A percentile compares a stretch with the other conserved stretches of the same genome.
phyloP scores from a whole-genome alignment of 805 yeast genomes.

The Ogataea henricii region DNA sequence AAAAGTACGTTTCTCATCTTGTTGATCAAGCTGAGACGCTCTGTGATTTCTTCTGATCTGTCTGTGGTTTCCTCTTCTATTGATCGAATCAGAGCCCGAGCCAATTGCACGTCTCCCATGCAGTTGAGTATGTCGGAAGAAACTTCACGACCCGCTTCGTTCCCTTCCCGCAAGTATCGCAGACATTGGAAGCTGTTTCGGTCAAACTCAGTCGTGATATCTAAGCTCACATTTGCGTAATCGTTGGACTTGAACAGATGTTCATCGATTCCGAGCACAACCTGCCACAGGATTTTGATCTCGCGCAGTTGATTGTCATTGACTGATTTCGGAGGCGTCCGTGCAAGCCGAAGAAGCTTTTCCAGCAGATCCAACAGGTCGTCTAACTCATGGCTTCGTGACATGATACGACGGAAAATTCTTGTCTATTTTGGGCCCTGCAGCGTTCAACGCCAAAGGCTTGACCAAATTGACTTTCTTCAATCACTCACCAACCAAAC shows the following conservation, averaged over 20 bases:
- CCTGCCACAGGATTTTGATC: constrained; percentile 27
- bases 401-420: not conserved
- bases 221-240: constrained; percentile 21
- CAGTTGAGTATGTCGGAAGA: constrained; percentile 9
- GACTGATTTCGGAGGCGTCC: constrained; percentile 7
- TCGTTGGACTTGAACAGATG: constrained; percentile 17
- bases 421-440: not conserved
- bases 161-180: constrained; percentile 5
- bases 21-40: constrained; percentile 23
- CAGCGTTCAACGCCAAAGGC: not conserved
- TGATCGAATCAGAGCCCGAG: constrained; percentile 15
- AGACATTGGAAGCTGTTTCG: constrained; percentile 19
- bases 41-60: constrained; percentile 19
- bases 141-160: not conserved
- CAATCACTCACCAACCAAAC: not conserved
- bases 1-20: constrained; percentile 23
- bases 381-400: constrained; percentile 14
- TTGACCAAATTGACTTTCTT: not conserved
- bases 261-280: constrained; percentile 29
- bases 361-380: constrained; percentile 20
- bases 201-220: constrained; percentile 14
- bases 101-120: constrained; percentile 17
- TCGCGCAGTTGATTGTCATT: constrained; percentile 13
- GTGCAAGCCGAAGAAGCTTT: constrained; percentile 15
- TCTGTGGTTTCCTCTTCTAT: constrained; percentile 25